Evolutionary conservation across 2,329 filamentous ascomycete genomes (phyloP), one percentile per base, ranked within the genome.

Genomic region (Canariomyces notabilis): DNA sequence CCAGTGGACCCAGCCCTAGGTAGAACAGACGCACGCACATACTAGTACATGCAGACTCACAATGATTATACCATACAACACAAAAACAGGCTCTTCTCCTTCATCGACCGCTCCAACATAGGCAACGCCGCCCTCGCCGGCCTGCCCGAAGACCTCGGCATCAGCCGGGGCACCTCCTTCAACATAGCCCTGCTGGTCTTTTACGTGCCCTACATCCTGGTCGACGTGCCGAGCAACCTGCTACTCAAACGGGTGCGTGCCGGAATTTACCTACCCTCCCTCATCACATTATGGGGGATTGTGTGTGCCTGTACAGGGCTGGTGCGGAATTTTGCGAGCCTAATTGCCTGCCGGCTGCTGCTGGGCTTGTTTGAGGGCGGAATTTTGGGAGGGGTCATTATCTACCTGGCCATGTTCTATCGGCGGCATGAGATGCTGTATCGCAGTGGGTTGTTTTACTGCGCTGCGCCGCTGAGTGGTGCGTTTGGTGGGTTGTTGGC

Each of bases 191-290:
- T 79, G 6, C 58, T 62, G 8, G 73, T 87, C 48, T 87, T 88
- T 66, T 87, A 87, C 67, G 72, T 86, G 31, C 82, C 80, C 2
- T 87, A 87, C 59, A 69, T 82, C 1, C 67, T 83, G 12, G 82
- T 83, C 50, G 82, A 85, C 57, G 73, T 76, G 0, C 61, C 82
- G 18, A 84, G 80, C 26, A 86, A 86, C 57, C 66, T 83, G 42
- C 64, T 87, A 32, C 72, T 86, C 42, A 85, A 85, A 60, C 71
- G 71, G 1, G 66, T 84, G 54, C 72, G 77, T 6, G 83, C 84
- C 0, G 79, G 77, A 31, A 64, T 82, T 32, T 87, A 86, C 54
- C 70, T 85, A 32, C 78, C 82, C 0, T 62, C 72, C 2, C 85
- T 85, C 43, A 85, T 87, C 72, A 61, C 80, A 4, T 59, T 73